These are phyloP conservation scores for Hanseniaspora gamundiae DNA, from an alignment of 1,139 yeast genomes.

Conservation along the genomic window DNA sequence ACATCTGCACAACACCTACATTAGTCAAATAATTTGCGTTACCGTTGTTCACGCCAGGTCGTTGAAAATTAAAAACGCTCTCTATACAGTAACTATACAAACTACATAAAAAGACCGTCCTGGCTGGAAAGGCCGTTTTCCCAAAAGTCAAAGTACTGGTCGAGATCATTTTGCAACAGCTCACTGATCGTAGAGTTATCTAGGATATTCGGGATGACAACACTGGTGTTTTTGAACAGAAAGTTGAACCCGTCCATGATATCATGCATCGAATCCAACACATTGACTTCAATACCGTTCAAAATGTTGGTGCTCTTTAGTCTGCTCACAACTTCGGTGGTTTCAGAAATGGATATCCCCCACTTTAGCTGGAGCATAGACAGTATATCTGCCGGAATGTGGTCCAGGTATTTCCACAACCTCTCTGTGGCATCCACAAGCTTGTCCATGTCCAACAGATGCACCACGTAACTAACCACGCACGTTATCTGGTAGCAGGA, in stretches of 20 bases:
- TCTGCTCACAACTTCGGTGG: background rate
- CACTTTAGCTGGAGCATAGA: background rate
- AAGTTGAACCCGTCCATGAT: background rate
- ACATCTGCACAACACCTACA: no score
- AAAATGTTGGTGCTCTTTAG: background rate
- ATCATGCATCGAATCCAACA: background rate
- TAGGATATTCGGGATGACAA: background rate
- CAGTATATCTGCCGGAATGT: background rate
- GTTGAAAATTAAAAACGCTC: no score
- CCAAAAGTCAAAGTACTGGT: slow-evolving; percentile 1
- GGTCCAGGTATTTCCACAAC: background rate
- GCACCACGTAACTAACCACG: background rate
- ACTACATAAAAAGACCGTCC: no score
- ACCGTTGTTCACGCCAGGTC: no score
- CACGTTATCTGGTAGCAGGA: background rate
- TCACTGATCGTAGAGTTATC: background rate
- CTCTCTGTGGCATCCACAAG: background rate
- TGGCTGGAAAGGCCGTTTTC: background rate
- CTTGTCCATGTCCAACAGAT: slow-evolving; percentile 1
- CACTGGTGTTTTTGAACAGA: background rate
- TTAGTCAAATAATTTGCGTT: no score
- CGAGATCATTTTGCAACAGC: background rate
- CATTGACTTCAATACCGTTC: background rate
- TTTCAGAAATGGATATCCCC: background rate
- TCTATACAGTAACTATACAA: no score